Base-by-base conservation (phyloP, 2,329 filamentous ascomycete genomes). In the Fusarium anthophilum region DNA sequence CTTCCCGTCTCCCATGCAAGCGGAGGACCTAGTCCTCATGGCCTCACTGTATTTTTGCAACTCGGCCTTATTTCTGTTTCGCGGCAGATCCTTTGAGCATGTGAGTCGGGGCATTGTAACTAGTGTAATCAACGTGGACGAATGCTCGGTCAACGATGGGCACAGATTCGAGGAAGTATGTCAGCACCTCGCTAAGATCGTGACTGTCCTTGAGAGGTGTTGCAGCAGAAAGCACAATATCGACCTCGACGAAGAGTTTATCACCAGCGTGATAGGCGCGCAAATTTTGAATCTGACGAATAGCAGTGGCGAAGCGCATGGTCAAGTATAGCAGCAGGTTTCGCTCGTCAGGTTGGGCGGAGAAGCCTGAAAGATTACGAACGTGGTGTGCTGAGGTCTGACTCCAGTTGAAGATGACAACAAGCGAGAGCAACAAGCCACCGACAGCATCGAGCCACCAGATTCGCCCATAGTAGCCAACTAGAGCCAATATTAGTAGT, bases 301-400 rank as follows among this genome's bases (percentile, higher is more conserved):
- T 97, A 18, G 93, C 93, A 75, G 93, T 94, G 51, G 95, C 95
- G 80, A 98, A 98, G 26, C 95, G 92, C 93, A 98, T 97, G 3
- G 95, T 96, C 76, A 97, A 88, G 83, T 98, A 98, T 2, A 98
- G 87, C 28, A 98, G 83, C 53, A 97, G 90, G 79, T 96, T 97
- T 37, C 95, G 89, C 84, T 96, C 92, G 76, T 96, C 93, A 1
- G 93, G 91, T 3, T 91, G 91, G 10, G 94, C 93, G 1, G 93
- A 93, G 76, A 93, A 93, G 24, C 94, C 94, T 1, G 92, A 93
- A 37, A 96, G 84, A 78, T 96, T 94, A 79, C 92, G 91, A 79
- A 96, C 94, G 79, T 97, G 94, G 72, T 92, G 90, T 47, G 89
- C 86, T 0, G 92, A 93, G 1, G 93, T 96, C 57, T 87, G 83